Evolutionary conservation across 495 filamentous ascomycete species (phyloP), one percentile per base, ranked within the genome.

Genomic region (Xylaria bambusicola): DNA sequence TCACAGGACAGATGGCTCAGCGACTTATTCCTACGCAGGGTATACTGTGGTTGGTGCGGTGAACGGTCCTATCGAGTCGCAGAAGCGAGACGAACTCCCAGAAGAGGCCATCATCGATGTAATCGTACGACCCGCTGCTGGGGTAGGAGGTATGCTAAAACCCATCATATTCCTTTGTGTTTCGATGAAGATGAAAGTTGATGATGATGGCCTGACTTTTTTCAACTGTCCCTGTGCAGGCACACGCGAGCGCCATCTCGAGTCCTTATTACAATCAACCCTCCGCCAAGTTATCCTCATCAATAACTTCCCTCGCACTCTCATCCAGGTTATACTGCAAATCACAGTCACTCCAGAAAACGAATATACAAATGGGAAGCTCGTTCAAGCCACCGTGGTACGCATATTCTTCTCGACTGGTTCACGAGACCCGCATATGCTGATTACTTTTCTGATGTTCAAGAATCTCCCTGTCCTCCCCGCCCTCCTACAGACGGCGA

Each of bases 31-130:
- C 15, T 80, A 83, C 56, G 87, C 88, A 46, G 90, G 90, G 33
- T 96, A 89, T 72, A 86, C 85, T 50, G 82, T 98, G 61, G 83
- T 94, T 47, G 90, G 87, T 52, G 86, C 90, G 12, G 91, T 95
- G 60, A 96, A 93, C 71, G 94, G 91, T 0, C 94, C 94, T n/a
- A 81, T 97, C 63, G 93, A 97, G 73, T 91, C 93, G 18, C 86
- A 84, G 62, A 86, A 92, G 63, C 83, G 90, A 62, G 93, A 97
- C 66, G 88, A 96, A 64, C 84, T 91, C 53, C 88, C 94, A 15
- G 90, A 95, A 73, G 92, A 97, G 75, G 90, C 94, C 23, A 86
- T 86, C 50, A 77, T 98, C 53, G 94, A 98, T 71, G 89, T 98
- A 29, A 86, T 92, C 70, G 84, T 98, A 63, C 86, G 93, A 70